Percentiles rank a stretch among this genome's conserved stretches.
Evolutionary conservation across 2,329 filamentous ascomycete genomes (phyloP).

Genomic region (Rhinocladiella similis): DNA sequence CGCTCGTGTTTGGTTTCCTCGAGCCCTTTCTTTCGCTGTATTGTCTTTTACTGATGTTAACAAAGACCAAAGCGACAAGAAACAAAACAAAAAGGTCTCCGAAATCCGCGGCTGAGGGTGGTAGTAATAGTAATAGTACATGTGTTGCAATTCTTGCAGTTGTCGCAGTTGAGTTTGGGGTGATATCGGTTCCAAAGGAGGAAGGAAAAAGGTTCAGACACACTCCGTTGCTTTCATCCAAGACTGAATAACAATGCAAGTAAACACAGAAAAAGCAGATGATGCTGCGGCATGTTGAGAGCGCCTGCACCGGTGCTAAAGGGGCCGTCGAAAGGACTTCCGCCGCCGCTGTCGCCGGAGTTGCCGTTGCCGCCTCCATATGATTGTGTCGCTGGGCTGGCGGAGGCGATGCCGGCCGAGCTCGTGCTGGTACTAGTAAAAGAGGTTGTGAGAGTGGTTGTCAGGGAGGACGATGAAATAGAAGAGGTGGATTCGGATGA

Average conservation of each 20-base stretch:
- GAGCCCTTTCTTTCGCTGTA: background rate
- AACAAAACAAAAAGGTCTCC: background rate
- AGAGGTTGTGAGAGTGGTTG: constrained; percentile 24
- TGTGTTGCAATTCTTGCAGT: background rate
- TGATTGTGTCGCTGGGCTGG: background rate
- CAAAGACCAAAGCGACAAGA: too few relatives aligned
- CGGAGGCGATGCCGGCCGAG: constrained; percentile 37
- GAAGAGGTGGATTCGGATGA: constrained; percentile 31
- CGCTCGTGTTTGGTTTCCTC: too few relatives aligned
- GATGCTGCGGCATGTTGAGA: background rate
- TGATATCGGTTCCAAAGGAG: background rate
- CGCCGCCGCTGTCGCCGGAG: constrained; percentile 47
- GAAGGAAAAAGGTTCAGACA: background rate
- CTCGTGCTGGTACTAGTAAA: constrained; percentile 36
- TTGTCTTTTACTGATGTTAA: too few relatives aligned
- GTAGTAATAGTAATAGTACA: background rate
- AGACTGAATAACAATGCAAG: background rate
- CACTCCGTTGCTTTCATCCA: background rate
- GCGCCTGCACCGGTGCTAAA: background rate
- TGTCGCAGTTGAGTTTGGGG: background rate
- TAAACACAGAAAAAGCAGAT: background rate
- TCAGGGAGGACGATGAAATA: constrained; percentile 44
- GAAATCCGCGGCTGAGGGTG: background rate
- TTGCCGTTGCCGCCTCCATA: constrained; percentile 4
- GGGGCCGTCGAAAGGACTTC: constrained; percentile 53